Percentiles rank a stretch among this genome's conserved stretches.
phyloP scores from a whole-genome alignment of 352 stramenopile genomes.

The Phytophthora sansomeana region DNA sequence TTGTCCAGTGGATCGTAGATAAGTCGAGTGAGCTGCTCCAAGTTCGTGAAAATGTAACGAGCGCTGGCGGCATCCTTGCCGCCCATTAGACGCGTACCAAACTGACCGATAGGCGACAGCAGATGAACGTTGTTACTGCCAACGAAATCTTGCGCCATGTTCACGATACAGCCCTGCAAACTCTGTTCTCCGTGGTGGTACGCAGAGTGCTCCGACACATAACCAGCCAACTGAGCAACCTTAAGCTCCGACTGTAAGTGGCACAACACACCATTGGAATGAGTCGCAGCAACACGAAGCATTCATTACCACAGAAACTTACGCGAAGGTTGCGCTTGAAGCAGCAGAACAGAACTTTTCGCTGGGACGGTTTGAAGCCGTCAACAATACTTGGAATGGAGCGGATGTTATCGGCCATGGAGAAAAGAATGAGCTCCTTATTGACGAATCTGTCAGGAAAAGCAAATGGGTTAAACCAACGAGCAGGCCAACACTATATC shows the following conservation, averaged over 20 bases:
- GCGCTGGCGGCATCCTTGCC: conserved; percentile 95
- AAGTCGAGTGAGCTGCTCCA: conserved; percentile 83
- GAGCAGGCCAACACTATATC: background rate
- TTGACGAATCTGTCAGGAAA: conserved; percentile 93
- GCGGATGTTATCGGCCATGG: conserved; percentile 97
- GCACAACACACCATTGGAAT: background rate
- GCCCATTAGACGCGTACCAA: conserved; percentile 96
- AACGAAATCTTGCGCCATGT: conserved; percentile 99
- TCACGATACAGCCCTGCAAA: conserved; percentile 96
- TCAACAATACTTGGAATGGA: conserved; percentile 97
- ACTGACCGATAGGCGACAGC: conserved; percentile 96
- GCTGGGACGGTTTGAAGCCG: conserved; percentile 98
- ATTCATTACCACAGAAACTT: conserved; percentile 34
- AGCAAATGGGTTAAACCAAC: conserved; percentile 8
- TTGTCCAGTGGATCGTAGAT: conserved; percentile 93
- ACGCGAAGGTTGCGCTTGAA: conserved; percentile 98
- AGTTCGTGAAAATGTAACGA: conserved; percentile 96
- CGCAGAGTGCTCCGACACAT: conserved; percentile 98
- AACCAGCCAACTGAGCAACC: conserved; percentile 96
- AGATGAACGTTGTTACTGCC: conserved; percentile 99
- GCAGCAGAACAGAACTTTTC: conserved; percentile 98
- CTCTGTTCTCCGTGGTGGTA: conserved; percentile 99
- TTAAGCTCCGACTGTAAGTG: conserved; percentile 74
- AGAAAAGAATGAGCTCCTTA: conserved; percentile 99
- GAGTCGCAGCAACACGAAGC: conserved; percentile 9